Percentiles rank a stretch among this genome's conserved stretches.
These are phyloP conservation scores for Gossypium herbaceum DNA, from an alignment of 345 rosid genomes.

Conservation along the genomic window DNA sequence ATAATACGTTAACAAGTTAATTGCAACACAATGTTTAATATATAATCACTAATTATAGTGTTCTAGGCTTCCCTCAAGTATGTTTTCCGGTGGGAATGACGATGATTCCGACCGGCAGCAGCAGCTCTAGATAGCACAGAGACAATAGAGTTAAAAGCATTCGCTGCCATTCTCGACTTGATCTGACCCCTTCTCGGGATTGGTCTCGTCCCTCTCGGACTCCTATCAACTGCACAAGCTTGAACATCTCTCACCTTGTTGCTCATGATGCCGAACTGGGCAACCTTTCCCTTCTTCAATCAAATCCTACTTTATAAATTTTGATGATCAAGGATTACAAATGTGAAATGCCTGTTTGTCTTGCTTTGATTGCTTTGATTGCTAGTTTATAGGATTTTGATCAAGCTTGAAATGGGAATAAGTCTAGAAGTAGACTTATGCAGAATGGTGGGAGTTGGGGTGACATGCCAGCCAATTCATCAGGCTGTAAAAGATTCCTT, in stretches of 20 bases:
- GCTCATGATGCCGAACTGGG: constrained; percentile 29
- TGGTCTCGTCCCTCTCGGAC: constrained; percentile 20
- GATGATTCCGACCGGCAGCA: constrained; percentile 23
- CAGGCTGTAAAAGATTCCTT: constrained; percentile 14
- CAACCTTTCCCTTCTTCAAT: neutral
- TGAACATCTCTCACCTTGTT: constrained; percentile 27
- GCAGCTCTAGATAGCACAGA: constrained; percentile 34
- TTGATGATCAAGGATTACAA: neutral
- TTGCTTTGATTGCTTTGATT: neutral
- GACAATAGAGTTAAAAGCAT: constrained; percentile 45
- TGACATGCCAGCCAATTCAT: constrained; percentile 17
- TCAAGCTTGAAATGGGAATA: neutral
- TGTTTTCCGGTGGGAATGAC: constrained; percentile 20
- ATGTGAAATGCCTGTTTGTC: no score
- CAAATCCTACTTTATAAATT: neutral
- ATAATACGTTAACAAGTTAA: neutral
- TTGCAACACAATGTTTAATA: neutral
- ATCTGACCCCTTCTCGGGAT: constrained; percentile 58
- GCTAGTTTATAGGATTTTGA: constrained; percentile 5
- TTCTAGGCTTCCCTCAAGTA: constrained; percentile 14
- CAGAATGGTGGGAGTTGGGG: neutral
- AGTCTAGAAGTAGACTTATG: neutral
- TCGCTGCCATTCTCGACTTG: constrained; percentile 49
- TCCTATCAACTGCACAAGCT: constrained; percentile 20
- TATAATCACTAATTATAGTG: neutral